Base-by-base conservation (phyloP, 2,329 filamentous ascomycete species). In the Tolypocladium guangdongense region DNA sequence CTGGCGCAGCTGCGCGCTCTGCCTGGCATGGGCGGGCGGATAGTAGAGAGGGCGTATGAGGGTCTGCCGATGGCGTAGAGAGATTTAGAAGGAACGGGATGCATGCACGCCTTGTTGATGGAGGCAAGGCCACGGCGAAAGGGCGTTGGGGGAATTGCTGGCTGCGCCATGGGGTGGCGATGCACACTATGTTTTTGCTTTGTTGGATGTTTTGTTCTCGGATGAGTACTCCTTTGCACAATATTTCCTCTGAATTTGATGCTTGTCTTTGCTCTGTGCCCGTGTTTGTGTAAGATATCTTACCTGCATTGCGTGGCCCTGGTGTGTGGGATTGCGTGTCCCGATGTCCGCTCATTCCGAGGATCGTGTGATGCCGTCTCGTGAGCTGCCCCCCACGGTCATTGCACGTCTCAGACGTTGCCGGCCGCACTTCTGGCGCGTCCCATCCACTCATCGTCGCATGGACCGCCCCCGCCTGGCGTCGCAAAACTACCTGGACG, bases 1-100 rank as follows among this genome's bases (percentile, higher is more conserved):
- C 60, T 84, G 56, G 69, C 70, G 38, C 74, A 84, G 63, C 64
- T 84, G 60, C 70, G 74, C 52, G 67, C 70, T 8, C 68, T 83
- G 14, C 81, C 80, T 2, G 81, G 81, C 7, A 74, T 84, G 68
- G 80, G 80, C 1, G 76, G 74, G 14, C 71, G 75, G 47, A 76
- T 76, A 2, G 74, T 84, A 2, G 80, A 83, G 63, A 73, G 76
- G 58, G 81, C 81, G 2, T 78, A 76, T 56, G 75, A 76, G 33
- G 77, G 78, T 2, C 61, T 81, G 49, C 53, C 59, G 41, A 48
- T 43, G 39, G 60, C 55, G 30, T 50, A 50, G 48, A 11, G 48
- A 11, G 43, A 7, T 41, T 2, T 1, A n/a, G 54, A 50, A 49
- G 51, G 39, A 39, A 39, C 18, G 6, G 20, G 8, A 30, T 50